A percentile compares a stretch with the other conserved stretches of the same genome.
Evolutionary conservation across 2,329 filamentous ascomycete species (phyloP).

Genomic region (Colletotrichum acutatum): DNA sequence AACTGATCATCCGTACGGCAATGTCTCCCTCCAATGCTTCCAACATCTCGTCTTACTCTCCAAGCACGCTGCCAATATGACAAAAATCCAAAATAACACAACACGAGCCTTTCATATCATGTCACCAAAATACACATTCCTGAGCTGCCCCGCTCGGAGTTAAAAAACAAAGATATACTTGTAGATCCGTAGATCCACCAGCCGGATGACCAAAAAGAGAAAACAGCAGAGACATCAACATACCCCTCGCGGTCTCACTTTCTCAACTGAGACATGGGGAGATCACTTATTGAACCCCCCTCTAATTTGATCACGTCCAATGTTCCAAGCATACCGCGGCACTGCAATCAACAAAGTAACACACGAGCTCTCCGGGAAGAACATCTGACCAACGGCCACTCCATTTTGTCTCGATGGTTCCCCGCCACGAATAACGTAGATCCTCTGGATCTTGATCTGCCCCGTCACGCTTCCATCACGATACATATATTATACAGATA

Average conservation of each 20-base stretch:
- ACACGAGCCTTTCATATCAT: neutral
- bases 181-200: neutral
- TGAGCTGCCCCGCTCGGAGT: too few relatives aligned
- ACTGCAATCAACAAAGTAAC: neutral
- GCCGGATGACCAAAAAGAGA: neutral
- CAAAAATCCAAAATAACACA: neutral
- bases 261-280: slow-evolving; percentile 1
- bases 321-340: neutral
- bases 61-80: neutral
- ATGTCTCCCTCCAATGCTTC: neutral
- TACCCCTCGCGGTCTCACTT: neutral
- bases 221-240: neutral
- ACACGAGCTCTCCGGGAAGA: neutral
- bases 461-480: neutral
- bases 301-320: neutral
- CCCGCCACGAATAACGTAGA: neutral
- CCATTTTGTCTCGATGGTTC: neutral
- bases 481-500: slow-evolving; percentile 31
- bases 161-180: neutral
- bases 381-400: neutral
- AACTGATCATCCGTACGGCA: neutral
- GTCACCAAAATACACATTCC: too few relatives aligned
- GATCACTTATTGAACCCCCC: too few relatives aligned
- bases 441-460: neutral
- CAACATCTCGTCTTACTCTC: neutral